Conservation (phyloP, 345 rosid species). For the Aegle marmelos region DNA sequence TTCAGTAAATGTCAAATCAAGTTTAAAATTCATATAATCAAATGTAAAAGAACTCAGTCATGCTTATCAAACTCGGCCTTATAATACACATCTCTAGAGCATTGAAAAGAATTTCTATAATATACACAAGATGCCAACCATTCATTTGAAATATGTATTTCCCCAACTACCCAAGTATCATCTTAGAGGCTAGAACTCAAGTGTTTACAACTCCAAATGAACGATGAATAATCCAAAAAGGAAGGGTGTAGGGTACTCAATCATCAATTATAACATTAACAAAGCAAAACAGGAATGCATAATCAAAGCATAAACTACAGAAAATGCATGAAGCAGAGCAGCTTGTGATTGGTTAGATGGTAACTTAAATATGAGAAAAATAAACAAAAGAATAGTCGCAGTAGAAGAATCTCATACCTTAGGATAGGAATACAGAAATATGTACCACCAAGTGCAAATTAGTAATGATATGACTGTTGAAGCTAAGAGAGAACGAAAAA, state of each 20-base stretch:
- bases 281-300: not conserved
- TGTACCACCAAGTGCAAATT: slow-evolving; percentile 79
- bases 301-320: not conserved
- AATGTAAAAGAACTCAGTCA: not conserved
- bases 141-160: not conserved
- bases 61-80: not conserved
- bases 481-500: slow-evolving; percentile 54
- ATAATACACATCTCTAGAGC: not conserved
- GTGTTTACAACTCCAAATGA: not conserved
- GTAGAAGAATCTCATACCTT: slow-evolving; percentile 41
- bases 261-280: not conserved
- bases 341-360: not conserved
- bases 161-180: not conserved
- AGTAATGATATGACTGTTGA: slow-evolving; percentile 42
- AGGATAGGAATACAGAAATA: slow-evolving; percentile 82
- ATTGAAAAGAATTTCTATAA: not conserved
- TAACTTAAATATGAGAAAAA: not conserved
- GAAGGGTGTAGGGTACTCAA: not conserved
- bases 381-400: not conserved
- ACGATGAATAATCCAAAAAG: not conserved
- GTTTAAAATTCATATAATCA: not conserved
- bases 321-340: not conserved
- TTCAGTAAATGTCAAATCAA: not conserved
- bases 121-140: not conserved
- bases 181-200: not conserved